Conservation (phyloP, 2,329 filamentous ascomycete species). For the Diplodia corticola region DNA sequence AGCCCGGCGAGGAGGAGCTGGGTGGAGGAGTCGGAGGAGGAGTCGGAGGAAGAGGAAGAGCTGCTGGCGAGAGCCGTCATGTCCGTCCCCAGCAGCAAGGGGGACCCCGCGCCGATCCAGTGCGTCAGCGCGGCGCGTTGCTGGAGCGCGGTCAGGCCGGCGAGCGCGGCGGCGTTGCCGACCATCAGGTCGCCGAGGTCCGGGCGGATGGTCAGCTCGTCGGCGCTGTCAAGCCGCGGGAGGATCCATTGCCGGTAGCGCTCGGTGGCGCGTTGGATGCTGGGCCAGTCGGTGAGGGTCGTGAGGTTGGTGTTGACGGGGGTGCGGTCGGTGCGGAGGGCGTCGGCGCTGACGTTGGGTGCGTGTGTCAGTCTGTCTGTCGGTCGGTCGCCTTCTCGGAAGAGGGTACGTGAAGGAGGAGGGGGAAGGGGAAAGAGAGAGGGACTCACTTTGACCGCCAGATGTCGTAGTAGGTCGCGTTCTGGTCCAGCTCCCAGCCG, state of each 20-base stretch:
- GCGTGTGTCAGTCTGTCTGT: too few relatives aligned
- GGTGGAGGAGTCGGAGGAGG: not conserved
- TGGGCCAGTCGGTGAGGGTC: slow-evolving; percentile 29
- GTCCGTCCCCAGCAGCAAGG: slow-evolving; percentile 33
- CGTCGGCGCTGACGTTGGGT: slow-evolving; percentile 28
- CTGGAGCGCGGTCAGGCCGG: slow-evolving; percentile 31
- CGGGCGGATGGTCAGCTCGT: slow-evolving; percentile 29
- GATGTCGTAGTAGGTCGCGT: slow-evolving; percentile 28
- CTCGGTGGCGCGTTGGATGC: slow-evolving; percentile 34
- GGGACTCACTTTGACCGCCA: slow-evolving; percentile 27
- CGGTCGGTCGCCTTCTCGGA: not conserved
- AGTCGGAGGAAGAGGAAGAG: slow-evolving; percentile 28
- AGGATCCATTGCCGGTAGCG: slow-evolving; percentile 34
- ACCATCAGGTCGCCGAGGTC: slow-evolving; percentile 35
- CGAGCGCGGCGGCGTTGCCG: slow-evolving; percentile 29
- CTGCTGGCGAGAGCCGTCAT: slow-evolving; percentile 25
- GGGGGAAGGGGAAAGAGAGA: too few relatives aligned
- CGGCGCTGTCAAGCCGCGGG: slow-evolving; percentile 25
- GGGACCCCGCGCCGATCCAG: slow-evolving; percentile 35
- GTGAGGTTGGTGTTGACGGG: slow-evolving; percentile 30
- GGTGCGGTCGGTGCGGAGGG: slow-evolving; percentile 32
- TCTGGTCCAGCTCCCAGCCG: slow-evolving; percentile 33
- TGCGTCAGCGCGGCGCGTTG: slow-evolving; percentile 33
- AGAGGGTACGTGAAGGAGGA: not conserved
- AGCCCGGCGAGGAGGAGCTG: slow-evolving; percentile 27